These are phyloP conservation scores for Onygenales sp. DNA, from an alignment of 2,329 filamentous ascomycete species.

Conservation along the genomic window DNA sequence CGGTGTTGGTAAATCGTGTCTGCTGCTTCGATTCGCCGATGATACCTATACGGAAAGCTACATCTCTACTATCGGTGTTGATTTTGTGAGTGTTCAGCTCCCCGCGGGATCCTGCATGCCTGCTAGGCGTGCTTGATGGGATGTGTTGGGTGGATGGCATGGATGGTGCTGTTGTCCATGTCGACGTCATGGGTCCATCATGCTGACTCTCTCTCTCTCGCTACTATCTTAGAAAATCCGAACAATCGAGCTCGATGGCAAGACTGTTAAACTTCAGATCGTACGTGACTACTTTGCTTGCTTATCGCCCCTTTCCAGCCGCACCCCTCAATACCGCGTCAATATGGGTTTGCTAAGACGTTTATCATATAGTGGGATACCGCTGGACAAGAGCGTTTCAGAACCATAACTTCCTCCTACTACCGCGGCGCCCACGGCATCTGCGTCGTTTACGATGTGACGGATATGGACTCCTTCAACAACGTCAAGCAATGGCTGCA, in stretches of 20 bases:
- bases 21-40: conserved; percentile 95
- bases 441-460: conserved; percentile 99
- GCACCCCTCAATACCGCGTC: conserved; percentile 9
- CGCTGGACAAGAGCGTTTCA: conserved; percentile 97
- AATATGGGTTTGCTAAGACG: neutral
- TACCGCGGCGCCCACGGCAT: conserved; percentile 98
- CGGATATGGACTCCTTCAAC: conserved; percentile 99
- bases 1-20: conserved; percentile 98
- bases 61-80: conserved; percentile 98
- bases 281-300: conserved; percentile 47
- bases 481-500: conserved; percentile 99
- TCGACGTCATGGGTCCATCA: neutral
- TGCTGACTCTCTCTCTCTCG: conserved; percentile 2
- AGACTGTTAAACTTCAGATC: conserved; percentile 99
- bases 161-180: neutral
- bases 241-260: conserved; percentile 98
- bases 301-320: neutral
- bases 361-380: conserved; percentile 74
- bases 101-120: neutral
- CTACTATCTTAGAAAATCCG: conserved; percentile 74
- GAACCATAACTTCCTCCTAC: conserved; percentile 98
- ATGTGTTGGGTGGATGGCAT: neutral
- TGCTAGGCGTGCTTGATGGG: neutral
- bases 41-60: conserved; percentile 99
- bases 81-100: conserved; percentile 64